Conservation (phyloP, 208 protist species). For the Blastocrithidia nonstop region DNA sequence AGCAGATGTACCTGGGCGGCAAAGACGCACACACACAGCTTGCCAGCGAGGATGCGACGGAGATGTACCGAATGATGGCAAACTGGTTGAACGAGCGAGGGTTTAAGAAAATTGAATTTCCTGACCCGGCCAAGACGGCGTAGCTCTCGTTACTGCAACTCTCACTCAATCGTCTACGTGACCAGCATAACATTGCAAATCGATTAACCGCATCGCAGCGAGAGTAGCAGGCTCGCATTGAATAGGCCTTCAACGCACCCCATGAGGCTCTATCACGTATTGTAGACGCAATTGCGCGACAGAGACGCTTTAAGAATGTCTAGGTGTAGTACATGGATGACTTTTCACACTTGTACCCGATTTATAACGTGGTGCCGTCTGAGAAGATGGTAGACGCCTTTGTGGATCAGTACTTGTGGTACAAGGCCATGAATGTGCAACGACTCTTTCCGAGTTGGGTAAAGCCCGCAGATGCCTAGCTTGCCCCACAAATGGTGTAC, state of each 20-base stretch:
- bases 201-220: conserved; percentile 97
- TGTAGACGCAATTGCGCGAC: conserved; percentile 97
- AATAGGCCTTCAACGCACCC: conserved; percentile 99
- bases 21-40: conserved; percentile 87
- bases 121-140: conserved; percentile 98
- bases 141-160: conserved; percentile 99
- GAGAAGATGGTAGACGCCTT: conserved; percentile 99
- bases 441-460: conserved; percentile 99
- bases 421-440: conserved; percentile 97
- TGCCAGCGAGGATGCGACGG: conserved; percentile 93
- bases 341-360: conserved; percentile 98
- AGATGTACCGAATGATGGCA: conserved; percentile 98
- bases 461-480: conserved; percentile 99
- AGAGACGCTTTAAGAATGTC: conserved; percentile 98
- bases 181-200: conserved; percentile 97
- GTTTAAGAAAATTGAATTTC: conserved; percentile 99
- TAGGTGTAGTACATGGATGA: conserved; percentile 99
- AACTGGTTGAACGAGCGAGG: conserved; percentile 99
- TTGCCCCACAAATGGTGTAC: conserved; percentile 98
- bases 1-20: conserved; percentile 98
- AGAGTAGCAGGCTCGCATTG: conserved; percentile 99
- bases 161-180: conserved; percentile 98
- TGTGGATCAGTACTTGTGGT: conserved; percentile 99
- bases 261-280: conserved; percentile 98
- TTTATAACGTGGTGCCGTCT: conserved; percentile 98